Evolutionary conservation across 176 grass and related monocot species (phyloP), one percentile per base, ranked within the genome.

Genomic region (Puccinellia tenuiflora): DNA sequence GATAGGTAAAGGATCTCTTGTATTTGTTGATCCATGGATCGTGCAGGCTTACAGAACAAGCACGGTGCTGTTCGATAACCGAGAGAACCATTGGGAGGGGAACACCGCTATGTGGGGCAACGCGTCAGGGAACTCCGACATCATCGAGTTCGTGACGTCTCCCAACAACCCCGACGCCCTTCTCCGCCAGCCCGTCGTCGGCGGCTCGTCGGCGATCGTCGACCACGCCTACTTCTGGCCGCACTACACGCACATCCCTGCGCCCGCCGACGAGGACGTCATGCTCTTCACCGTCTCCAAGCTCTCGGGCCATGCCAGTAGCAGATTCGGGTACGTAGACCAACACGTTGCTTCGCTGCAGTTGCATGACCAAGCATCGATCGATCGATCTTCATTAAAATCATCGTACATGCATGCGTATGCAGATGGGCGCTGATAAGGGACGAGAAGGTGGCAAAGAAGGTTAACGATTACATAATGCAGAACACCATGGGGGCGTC

Each of bases 201-300:
- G 24, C 59, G 76, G 66, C 59, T 71, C 89, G 17, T 40, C 76
- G 34, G 87, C 76, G 17, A 86, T 97, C 75, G 7, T 86, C 79
- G 94, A 97, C 86, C 89, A 80, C 88, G 94, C 91, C 0, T 97
- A 97, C 79, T 97, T 84, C 68, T 97, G 91, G 89, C 94, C 94
- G 33, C 91, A 94, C 76, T 93, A 81, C 33, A 86, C 94, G 3
- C 81, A 92, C 39, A 92, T 94, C 77, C 85, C 89, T 4, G 75
- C 13, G 46, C 79, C 91, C 6, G 87, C 79, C 30, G 76, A 94
- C 60, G 94, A 83, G 57, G 91, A 97, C 75, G 64, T 92, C 75
- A 94, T 94, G 91, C 29, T 94, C 55, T 97, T 97, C 82, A 83
- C 89, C 54, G n/a, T 66, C 8, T 94, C 94, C 17, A 97, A 97